Evolutionary conservation across 768 basidiomycete species (phyloP), one percentile per base, ranked within the genome.

Genomic region (Ramaria sp.): DNA sequence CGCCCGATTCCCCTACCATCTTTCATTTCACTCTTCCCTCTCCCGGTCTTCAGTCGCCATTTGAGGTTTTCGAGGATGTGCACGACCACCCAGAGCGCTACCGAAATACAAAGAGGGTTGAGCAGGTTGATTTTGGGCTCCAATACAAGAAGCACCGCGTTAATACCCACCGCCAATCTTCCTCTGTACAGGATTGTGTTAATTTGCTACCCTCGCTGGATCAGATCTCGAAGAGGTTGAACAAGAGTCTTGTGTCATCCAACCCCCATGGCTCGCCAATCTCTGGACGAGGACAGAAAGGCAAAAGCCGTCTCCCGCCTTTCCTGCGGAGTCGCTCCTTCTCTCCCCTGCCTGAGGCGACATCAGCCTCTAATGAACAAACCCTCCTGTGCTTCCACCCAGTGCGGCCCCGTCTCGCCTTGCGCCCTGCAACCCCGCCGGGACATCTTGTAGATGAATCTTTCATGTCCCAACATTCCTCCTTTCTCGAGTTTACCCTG

Each of bases 191-290:
- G 58, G 56, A 42, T 63, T 81, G 37, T 85, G 85, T 22, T 88
- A 85, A 24, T 77, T 88, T 22, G 41, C 63, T 81, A 36, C 86
- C 86, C 20, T 88, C 86, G 24, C 77, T 89, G 57, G 85, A 85
- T 59, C 81, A 88, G 62, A 88, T 88, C 56, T 78, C 80, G 30
- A 81, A 85, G 39, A 83, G 74, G 58, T 61, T 86, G 60, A 73
- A 71, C 37, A 24, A 25, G 20, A 12, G 13, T 15, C 39, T 50
- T 13, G 24, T 38, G 15, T 15, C 24, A 48, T 18, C 50, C 50
- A 49, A 22, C 41, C 28, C 58, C 4, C 3, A 10, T 25, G 24
- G 25, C 32, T 20, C 52, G 39, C 48, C 37, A 15, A 51, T 48
- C 22, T n/a, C 36, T 36, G 44, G 37, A 16, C 41, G 34, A 43